Conservation (phyloP, 2,329 filamentous ascomycete genomes). For the Alternaria infectoria region DNA sequence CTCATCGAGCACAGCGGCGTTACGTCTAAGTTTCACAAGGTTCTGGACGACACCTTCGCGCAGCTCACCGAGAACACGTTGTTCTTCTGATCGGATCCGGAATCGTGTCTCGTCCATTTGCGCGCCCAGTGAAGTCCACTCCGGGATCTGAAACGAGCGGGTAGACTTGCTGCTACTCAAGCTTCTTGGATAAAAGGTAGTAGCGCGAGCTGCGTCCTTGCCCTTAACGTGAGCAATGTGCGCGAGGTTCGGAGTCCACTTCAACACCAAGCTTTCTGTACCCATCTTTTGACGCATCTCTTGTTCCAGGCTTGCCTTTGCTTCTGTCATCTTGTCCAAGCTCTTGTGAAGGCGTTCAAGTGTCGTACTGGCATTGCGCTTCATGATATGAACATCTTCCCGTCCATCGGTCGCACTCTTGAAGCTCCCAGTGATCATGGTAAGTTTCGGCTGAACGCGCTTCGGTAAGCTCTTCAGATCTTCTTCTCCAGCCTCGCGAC, state of each 20-base stretch:
- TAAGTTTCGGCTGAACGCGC: constrained; percentile 44
- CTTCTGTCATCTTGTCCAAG: constrained; percentile 64
- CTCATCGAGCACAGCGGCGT: constrained; percentile 90
- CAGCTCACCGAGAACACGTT: constrained; percentile 76
- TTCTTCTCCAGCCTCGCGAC: constrained; percentile 66
- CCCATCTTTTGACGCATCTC: constrained; percentile 66
- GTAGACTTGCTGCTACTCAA: constrained; percentile 85
- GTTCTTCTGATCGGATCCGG: constrained; percentile 83
- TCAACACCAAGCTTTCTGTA: constrained; percentile 68
- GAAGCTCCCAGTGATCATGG: constrained; percentile 38
- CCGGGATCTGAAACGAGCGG: constrained; percentile 79
- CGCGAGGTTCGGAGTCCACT: constrained; percentile 85
- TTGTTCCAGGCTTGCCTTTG: constrained; percentile 67
- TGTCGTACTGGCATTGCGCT: constrained; percentile 67
- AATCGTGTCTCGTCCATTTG: constrained; percentile 78
- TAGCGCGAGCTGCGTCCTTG: constrained; percentile 62
- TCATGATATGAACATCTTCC: constrained; percentile 69
- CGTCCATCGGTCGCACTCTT: constrained; percentile 46
- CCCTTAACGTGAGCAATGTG: constrained; percentile 92
- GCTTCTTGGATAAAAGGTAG: constrained; percentile 54
- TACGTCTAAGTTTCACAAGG: constrained; percentile 83
- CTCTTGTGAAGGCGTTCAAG: constrained; percentile 72
- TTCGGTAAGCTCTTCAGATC: constrained; percentile 55
- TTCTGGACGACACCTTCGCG: constrained; percentile 79
- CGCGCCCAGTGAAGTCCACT: constrained; percentile 83